Percentiles rank a stretch among this genome's conserved stretches.
phyloP scores from a whole-genome alignment of 2,329 filamentous ascomycete species.

The Berkeleyomyces basicola region DNA sequence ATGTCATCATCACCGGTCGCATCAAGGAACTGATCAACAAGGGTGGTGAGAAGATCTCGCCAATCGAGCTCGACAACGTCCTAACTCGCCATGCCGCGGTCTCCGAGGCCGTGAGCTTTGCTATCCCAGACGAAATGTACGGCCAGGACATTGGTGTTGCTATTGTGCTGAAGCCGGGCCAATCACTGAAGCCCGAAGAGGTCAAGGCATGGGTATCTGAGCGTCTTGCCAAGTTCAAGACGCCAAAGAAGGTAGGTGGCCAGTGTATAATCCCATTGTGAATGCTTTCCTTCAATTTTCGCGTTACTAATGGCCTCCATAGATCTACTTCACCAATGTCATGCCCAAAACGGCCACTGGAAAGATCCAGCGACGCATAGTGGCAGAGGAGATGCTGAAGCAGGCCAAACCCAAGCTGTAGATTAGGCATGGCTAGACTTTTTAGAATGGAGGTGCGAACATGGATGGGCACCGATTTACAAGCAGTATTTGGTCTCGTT shows the following conservation, averaged over 20 bases:
- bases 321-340: conserved; percentile 65
- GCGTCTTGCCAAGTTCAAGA: conserved; percentile 66
- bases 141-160: conserved; percentile 69
- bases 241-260: conserved; percentile 53
- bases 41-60: conserved; percentile 77
- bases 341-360: conserved; percentile 91
- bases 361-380: conserved; percentile 71
- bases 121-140: conserved; percentile 66
- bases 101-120: conserved; percentile 67
- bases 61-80: conserved; percentile 75
- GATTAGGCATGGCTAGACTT: neutral
- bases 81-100: conserved; percentile 57
- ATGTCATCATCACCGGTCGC: conserved; percentile 72
- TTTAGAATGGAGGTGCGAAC: no score
- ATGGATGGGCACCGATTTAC: no score
- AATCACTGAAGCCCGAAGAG: conserved; percentile 38
- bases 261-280: neutral
- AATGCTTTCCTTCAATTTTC: conserved; percentile 17
- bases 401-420: conserved; percentile 45
- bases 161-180: conserved; percentile 52
- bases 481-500: no score
- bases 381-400: conserved; percentile 73
- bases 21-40: conserved; percentile 92
- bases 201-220: conserved; percentile 52
- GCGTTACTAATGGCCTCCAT: conserved; percentile 9